Base-by-base conservation (phyloP, 2,329 filamentous ascomycete species). In the Orbilia brochopaga region DNA sequence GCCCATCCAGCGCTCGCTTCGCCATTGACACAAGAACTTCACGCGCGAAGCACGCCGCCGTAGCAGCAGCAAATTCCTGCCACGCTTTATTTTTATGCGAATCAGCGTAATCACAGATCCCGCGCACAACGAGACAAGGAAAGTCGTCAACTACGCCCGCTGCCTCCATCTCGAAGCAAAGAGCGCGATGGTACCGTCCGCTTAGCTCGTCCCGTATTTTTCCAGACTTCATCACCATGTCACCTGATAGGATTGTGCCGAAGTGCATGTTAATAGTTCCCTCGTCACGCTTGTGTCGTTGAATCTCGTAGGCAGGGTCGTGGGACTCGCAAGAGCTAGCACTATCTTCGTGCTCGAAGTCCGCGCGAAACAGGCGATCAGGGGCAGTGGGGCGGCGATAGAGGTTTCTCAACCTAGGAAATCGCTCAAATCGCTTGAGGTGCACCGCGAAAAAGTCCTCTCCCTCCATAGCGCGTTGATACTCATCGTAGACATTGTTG, bases 41-140 rank as follows among this genome's bases (percentile, higher is more conserved):
- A 2, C 37, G 37, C 3, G 37, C 37, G 15, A 42, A 42, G 37
- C 37, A 42, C 15, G 37, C 37, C n/a, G 37, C 37, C n/a, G 37
- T 42, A 42, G 37, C 37, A 15, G 57, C 57, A 17, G 58, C 46
- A 46, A 53, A 23, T 5, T 42, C 17, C 11, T 62, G 58, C 58
- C 58, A 62, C n/a, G n/a, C 8, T 2, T n/a, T 35, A 17, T 30
- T 62, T 19, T 30, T 30, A 17, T 62, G 40, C 21, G 40, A 63
- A 37, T 64, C 52, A 1, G 52, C 37, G 27, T 64, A 64, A 40
- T 64, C 60, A 27, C 60, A 56, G 32, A 64, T 64, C 11, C 60
- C 52, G 23, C 52, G 52, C 8, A 64, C 35, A 13, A 64, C 42
- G 17, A 64, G 42, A 19, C 52, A 56, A 0, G 40, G 42, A 15